phyloP scores from a whole-genome alignment of 108 stramenopile species.

The Fragilariopsis cylindrus region DNA sequence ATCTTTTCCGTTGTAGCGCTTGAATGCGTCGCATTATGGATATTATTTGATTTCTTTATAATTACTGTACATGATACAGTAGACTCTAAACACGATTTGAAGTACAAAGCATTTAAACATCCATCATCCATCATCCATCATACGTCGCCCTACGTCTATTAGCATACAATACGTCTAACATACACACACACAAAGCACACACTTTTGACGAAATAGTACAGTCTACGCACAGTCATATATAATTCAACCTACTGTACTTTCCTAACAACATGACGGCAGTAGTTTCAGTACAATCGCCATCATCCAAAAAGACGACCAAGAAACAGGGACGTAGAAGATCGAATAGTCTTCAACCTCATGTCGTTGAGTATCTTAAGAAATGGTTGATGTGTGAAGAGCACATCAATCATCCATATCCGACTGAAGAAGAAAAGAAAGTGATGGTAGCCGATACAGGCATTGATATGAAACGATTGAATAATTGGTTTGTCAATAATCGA shows the following conservation, averaged over 20 bases:
- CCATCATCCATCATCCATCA: too few relatives aligned
- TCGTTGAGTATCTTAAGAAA: conserved; percentile 77
- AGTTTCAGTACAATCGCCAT: not conserved
- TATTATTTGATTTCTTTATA: too few relatives aligned
- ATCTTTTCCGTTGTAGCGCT: too few relatives aligned
- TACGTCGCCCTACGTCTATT: too few relatives aligned
- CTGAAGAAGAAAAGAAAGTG: conserved; percentile 76
- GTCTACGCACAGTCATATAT: too few relatives aligned
- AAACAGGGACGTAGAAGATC: conserved; percentile 32
- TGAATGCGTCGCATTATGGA: too few relatives aligned
- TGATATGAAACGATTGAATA: conserved; percentile 78
- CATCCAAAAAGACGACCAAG: conserved; percentile 11
- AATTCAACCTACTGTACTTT: not conserved
- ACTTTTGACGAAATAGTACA: too few relatives aligned
- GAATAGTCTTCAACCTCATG: conserved; percentile 38
- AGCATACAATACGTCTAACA: too few relatives aligned
- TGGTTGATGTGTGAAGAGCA: conserved; percentile 85
- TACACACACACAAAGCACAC: too few relatives aligned
- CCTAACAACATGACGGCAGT: not conserved
- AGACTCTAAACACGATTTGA: too few relatives aligned
- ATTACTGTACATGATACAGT: too few relatives aligned
- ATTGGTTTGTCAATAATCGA: conserved; percentile 87
- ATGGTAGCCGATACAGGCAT: conserved; percentile 81
- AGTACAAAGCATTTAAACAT: too few relatives aligned
- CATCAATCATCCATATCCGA: conserved; percentile 83